Percentiles rank a stretch among this genome's conserved stretches.
Conservation (phyloP, 177 flowering plant genomes). For the Telopea speciosissima region DNA sequence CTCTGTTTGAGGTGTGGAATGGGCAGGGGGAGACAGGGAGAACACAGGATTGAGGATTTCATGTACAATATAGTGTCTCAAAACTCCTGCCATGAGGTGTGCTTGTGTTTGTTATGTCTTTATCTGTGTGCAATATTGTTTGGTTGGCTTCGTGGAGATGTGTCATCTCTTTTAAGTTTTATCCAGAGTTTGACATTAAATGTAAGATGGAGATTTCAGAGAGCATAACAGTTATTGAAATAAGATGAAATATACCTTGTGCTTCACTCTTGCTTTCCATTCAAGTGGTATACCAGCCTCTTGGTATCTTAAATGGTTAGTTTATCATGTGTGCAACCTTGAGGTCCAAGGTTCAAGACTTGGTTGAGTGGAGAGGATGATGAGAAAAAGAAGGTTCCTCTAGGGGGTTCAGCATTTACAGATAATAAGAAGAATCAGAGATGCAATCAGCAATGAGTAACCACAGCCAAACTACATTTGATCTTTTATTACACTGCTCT, state of each 20-base stretch:
- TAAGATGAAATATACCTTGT: not conserved
- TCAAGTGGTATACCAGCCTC: too few relatives aligned
- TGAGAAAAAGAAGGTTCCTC: too few relatives aligned
- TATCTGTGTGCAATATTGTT: constrained; percentile 10
- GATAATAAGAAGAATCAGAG: too few relatives aligned
- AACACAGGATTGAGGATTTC: not conserved
- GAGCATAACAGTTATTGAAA: not conserved
- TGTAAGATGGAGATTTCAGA: constrained; percentile 2
- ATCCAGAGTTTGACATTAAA: not conserved
- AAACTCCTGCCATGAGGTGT: not conserved
- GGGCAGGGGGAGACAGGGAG: not conserved
- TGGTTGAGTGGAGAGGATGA: too few relatives aligned
- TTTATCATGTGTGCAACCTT: too few relatives aligned
- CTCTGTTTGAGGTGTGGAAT: not conserved
- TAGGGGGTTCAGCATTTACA: too few relatives aligned
- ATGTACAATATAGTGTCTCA: constrained; percentile 7
- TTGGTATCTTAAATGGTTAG: too few relatives aligned
- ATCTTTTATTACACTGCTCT: too few relatives aligned
- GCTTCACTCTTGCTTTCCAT: too few relatives aligned
- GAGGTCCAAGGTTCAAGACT: too few relatives aligned
- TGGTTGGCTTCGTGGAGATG: constrained; percentile 1
- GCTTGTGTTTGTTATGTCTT: constrained; percentile 1
- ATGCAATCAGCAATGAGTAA: too few relatives aligned
- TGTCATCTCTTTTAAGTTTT: not conserved
- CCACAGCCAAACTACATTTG: too few relatives aligned